Evolutionary conservation across 331 rosid species (phyloP).

Genomic region (Quercus tomentella): DNA sequence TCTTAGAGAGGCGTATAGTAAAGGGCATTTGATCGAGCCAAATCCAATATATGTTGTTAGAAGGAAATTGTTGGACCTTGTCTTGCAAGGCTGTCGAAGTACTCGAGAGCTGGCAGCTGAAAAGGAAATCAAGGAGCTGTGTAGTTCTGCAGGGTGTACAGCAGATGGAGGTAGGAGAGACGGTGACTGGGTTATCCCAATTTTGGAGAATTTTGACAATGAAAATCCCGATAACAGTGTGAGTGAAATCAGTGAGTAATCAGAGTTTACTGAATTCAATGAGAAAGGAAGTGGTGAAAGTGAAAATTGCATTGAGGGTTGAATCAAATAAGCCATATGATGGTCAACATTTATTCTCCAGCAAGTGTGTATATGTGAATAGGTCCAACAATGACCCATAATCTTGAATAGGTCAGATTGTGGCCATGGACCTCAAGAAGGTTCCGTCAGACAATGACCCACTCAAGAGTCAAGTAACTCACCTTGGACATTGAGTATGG

Average conservation of each 20-base stretch:
- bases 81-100: constrained; percentile 47
- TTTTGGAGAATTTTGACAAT: constrained; percentile 44
- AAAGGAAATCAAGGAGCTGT: constrained; percentile 20
- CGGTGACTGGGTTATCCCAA: constrained; percentile 61
- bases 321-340: not conserved
- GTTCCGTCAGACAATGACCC: too few relatives aligned
- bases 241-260: not conserved
- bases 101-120: constrained; percentile 33
- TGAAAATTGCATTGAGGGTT: not conserved
- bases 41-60: constrained; percentile 41
- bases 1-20: constrained; percentile 63
- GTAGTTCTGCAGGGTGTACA: constrained; percentile 12
- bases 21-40: constrained; percentile 52
- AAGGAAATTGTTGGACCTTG: constrained; percentile 63
- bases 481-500: too few relatives aligned
- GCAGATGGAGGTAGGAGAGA: constrained; percentile 28
- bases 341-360: not conserved
- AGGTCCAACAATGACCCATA: too few relatives aligned
- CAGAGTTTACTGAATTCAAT: not conserved
- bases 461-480: too few relatives aligned
- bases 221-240: constrained; percentile 2
- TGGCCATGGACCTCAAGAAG: too few relatives aligned
- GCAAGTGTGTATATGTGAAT: too few relatives aligned
- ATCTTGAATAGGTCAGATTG: too few relatives aligned
- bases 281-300: not conserved